Percentiles rank a stretch among this genome's conserved stretches.
Evolutionary conservation across 2,329 filamentous ascomycete species (phyloP).

Genomic region (Pezicula radicicola): DNA sequence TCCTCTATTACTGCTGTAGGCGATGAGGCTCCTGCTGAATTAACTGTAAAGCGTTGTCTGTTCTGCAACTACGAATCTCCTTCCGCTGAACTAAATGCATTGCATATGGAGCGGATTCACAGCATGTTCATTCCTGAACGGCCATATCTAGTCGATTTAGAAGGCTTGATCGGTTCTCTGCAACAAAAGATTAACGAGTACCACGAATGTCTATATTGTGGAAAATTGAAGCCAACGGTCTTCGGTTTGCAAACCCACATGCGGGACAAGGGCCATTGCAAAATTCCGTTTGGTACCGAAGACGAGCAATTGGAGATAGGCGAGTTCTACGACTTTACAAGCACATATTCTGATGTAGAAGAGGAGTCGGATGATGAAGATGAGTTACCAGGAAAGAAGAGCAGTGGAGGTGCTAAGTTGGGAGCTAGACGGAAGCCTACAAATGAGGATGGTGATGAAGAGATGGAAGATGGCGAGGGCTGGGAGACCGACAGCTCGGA

Average conservation of each 20-base stretch:
- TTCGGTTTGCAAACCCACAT: constrained; percentile 92
- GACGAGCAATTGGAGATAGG: constrained; percentile 92
- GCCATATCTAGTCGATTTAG: constrained; percentile 75
- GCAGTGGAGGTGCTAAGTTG: constrained; percentile 64
- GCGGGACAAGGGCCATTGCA: constrained; percentile 95
- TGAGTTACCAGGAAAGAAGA: constrained; percentile 44
- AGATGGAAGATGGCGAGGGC: constrained; percentile 64
- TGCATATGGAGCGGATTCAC: constrained; percentile 90
- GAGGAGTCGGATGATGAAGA: constrained; percentile 57
- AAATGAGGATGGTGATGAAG: constrained; percentile 51
- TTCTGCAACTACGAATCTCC: constrained; percentile 91
- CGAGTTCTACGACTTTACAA: constrained; percentile 95
- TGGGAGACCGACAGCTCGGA: constrained; percentile 94
- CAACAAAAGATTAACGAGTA: constrained; percentile 76
- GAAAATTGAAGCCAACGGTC: constrained; percentile 74
- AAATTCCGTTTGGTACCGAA: constrained; percentile 87
- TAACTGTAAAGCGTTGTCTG: constrained; percentile 55
- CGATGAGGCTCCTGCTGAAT: constrained; percentile 39
- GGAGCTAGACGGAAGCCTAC: constrained; percentile 58
- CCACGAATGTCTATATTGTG: constrained; percentile 85
- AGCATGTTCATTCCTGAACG: constrained; percentile 96
- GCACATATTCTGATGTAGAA: constrained; percentile 85
- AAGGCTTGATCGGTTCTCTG: constrained; percentile 76
- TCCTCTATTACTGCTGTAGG: constrained; percentile 26
- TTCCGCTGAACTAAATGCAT: constrained; percentile 69